Percentiles rank a stretch among this genome's conserved stretches.
These are phyloP conservation scores for Mikania micrantha DNA, from an alignment of 129 eudicot genomes.

Conservation along the genomic window DNA sequence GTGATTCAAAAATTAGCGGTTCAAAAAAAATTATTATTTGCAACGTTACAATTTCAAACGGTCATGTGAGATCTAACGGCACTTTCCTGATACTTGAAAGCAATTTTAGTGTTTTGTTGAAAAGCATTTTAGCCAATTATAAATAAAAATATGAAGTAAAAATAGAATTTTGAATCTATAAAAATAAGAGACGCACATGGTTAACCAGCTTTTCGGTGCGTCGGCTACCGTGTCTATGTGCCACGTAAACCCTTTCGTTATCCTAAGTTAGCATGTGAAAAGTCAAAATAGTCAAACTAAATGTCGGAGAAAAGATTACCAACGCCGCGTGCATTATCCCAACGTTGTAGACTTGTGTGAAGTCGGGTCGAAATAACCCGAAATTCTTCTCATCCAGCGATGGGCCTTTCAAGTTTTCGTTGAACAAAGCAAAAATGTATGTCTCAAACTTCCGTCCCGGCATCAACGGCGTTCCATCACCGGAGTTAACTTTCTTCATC, in stretches of 20 bases:
- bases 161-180: no score
- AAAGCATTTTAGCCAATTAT: no score
- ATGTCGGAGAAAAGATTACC: slow-evolving; percentile 28
- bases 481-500: slow-evolving; percentile 42
- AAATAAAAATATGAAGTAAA: background rate
- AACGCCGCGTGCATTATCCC: slow-evolving; percentile 51
- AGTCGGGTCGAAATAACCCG: slow-evolving; percentile 85
- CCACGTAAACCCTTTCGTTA: slow-evolving; percentile 14
- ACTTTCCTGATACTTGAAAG: background rate
- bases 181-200: slow-evolving; percentile 27
- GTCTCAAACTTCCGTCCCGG: slow-evolving; percentile 75
- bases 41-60: background rate
- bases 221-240: background rate
- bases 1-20: no score
- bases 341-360: slow-evolving; percentile 59
- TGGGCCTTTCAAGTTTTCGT: slow-evolving; percentile 81
- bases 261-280: background rate
- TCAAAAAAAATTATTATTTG: no score
- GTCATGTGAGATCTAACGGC: slow-evolving; percentile 11
- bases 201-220: slow-evolving; percentile 24
- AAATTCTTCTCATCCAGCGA: slow-evolving; percentile 73
- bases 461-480: slow-evolving; percentile 86
- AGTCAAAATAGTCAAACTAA: slow-evolving; percentile 13
- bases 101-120: background rate
- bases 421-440: slow-evolving; percentile 69